Base-by-base conservation (phyloP, 1,284 basidiomycete genomes). In the Microbotryum saponariae region DNA sequence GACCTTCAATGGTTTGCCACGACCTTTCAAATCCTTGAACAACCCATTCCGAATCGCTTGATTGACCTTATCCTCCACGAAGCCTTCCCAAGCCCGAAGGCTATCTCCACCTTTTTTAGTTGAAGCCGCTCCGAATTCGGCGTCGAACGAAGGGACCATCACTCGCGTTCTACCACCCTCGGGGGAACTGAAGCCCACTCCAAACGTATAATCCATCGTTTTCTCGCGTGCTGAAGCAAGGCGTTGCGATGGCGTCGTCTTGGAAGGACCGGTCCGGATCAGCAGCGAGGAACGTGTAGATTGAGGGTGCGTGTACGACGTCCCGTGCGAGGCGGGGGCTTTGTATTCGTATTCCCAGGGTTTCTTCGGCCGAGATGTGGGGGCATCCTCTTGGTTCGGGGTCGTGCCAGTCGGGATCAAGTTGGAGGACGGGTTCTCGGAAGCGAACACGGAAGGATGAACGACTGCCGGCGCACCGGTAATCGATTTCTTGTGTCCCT, bases 1-100 rank as follows among this genome's bases (percentile, higher is more conserved):
- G 3, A 77, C 75, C 1, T 73, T 71, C 3, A 93, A 77, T 1
- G 89, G 89, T 71, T 85, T 80, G 0, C 91, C 91, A 46, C 85
- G 78, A 3, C 88, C 87, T 67, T 84, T 83, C 53, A 91, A 78
- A n/a, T 79, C 79, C 18, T 82, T 81, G 73, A 93, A 92, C 33
- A 82, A 76, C 1, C 91, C 90, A 16, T 83, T 82, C 47, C 78
- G 76, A 20, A 82, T 79, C 6, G 87, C 88, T 76, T 81, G 82
- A 83, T 88, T 83, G 70, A 91, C 91, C 64, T 81, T 80, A 66
- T 90, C 88, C 73, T 92, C 89, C 6, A 89, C 81, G 53, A 91
- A 76, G 58, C 80, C 82, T 10, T 80, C 79, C 87, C 88, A 91
- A 0, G 86, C 88, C 70, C 83, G 84, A 73, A 89, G 68, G 21